These are phyloP conservation scores for Samsoniella hepiali DNA, from an alignment of 2,329 filamentous ascomycete species.

Conservation along the genomic window DNA sequence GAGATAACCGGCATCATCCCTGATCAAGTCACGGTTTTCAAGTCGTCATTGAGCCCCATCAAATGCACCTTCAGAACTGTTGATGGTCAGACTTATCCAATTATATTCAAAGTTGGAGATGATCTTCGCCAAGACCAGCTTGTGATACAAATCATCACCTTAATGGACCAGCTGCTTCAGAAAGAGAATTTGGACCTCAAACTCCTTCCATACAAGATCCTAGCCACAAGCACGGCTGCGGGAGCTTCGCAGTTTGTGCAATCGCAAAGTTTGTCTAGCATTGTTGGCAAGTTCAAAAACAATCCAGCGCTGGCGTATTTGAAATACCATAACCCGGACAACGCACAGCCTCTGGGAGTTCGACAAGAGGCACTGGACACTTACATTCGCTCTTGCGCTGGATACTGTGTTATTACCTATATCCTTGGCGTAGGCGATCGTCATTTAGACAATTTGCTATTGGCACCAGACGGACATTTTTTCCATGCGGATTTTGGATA, in stretches of 20 bases:
- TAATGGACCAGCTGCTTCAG: constrained; percentile 93
- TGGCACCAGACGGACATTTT: constrained; percentile 88
- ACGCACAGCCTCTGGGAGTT: constrained; percentile 75
- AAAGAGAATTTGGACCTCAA: constrained; percentile 97
- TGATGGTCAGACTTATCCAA: constrained; percentile 74
- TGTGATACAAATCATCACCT: constrained; percentile 92
- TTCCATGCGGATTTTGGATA: constrained; percentile 99
- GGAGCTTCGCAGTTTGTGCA: constrained; percentile 93
- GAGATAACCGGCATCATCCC: constrained; percentile 75
- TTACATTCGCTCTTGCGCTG: constrained; percentile 92
- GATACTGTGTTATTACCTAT: constrained; percentile 98
- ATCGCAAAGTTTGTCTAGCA: constrained; percentile 78
- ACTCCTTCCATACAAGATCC: constrained; percentile 90
- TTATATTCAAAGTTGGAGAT: constrained; percentile 97
- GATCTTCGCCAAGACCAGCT: constrained; percentile 95
- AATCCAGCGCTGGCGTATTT: constrained; percentile 78
- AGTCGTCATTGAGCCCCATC: constrained; percentile 88
- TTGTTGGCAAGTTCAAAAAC: constrained; percentile 75
- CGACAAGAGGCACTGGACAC: constrained; percentile 92
- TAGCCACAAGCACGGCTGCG: constrained; percentile 85
- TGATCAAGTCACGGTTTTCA: constrained; percentile 88
- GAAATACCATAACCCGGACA: constrained; percentile 84
- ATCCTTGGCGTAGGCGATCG: constrained; percentile 94
- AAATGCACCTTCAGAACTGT: constrained; percentile 86
- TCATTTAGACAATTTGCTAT: constrained; percentile 90